phyloP scores from a whole-genome alignment of 2,329 filamentous ascomycete genomes.

The Colletotrichum sansevieriae region DNA sequence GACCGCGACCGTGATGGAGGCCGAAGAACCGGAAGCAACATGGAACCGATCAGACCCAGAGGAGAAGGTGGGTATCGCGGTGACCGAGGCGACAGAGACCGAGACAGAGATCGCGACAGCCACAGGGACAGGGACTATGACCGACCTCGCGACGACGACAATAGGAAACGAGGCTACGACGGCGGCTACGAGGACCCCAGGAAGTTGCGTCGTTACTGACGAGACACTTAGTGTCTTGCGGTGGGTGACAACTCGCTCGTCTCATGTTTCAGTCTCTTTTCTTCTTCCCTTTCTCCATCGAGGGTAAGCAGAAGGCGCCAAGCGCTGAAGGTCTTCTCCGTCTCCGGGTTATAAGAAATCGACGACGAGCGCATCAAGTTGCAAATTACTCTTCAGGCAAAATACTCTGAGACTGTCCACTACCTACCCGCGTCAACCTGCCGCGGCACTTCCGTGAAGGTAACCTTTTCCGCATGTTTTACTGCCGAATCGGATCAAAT shows the following conservation, averaged over 20 bases:
- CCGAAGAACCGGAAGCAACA: conserved; percentile 80
- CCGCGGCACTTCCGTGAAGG: conserved; percentile 37
- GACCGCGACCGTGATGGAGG: conserved; percentile 48
- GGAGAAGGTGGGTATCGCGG: conserved; percentile 69
- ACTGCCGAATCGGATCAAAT: not conserved
- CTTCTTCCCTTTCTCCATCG: conserved; percentile 52
- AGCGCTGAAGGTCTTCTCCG: conserved; percentile 11
- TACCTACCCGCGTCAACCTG: not conserved
- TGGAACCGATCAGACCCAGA: conserved; percentile 80
- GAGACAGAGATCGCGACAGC: conserved; percentile 59
- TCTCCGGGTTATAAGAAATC: conserved; percentile 13
- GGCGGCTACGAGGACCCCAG: conserved; percentile 84
- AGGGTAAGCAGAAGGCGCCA: conserved; percentile 50
- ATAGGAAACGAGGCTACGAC: conserved; percentile 79
- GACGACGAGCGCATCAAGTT: not conserved
- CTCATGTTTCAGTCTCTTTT: conserved; percentile 44
- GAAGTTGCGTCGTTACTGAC: conserved; percentile 75
- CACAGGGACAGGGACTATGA: conserved; percentile 64
- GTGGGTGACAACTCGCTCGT: conserved; percentile 53
- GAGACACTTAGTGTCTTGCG: conserved; percentile 54
- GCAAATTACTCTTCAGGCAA: conserved; percentile 11
- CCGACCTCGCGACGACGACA: conserved; percentile 69
- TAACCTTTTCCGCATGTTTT: conserved; percentile 28
- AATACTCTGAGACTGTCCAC: not conserved
- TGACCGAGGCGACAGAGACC: conserved; percentile 54